A percentile compares a stretch with the other conserved stretches of the same genome.
These are phyloP conservation scores for Macroventuria anomochaeta DNA, from an alignment of 2,329 filamentous ascomycete species.

Conservation along the genomic window DNA sequence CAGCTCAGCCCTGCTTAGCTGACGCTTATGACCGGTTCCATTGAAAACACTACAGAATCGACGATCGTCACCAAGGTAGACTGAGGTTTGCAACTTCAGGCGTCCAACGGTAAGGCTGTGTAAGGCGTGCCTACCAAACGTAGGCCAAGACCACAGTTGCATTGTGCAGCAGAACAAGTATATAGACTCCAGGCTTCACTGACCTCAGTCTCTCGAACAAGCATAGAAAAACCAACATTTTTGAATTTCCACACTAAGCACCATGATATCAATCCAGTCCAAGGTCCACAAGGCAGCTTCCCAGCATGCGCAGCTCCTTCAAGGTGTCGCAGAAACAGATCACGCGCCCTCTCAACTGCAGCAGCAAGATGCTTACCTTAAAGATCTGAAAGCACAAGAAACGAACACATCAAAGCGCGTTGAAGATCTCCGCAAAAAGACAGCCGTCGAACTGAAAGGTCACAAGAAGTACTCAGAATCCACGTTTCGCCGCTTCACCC, in stretches of 20 bases:
- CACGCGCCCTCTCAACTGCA: conserved; percentile 38
- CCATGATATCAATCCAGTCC: conserved; percentile 31
- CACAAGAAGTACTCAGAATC: conserved; percentile 47
- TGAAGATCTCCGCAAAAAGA: conserved; percentile 26
- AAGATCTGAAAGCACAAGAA: conserved; percentile 36
- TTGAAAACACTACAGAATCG: conserved; percentile 17
- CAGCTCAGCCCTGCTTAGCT: conserved; percentile 17
- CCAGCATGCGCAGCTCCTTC: conserved; percentile 35
- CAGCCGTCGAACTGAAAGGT: conserved; percentile 34
- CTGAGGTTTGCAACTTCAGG: conserved; percentile 13
- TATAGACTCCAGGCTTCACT: background rate
- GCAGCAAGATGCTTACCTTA: conserved; percentile 40
- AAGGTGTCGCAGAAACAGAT: conserved; percentile 38
- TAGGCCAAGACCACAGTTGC: conserved; percentile 13
- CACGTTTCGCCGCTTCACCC: conserved; percentile 39
- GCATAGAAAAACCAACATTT: no score
- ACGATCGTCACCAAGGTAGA: conserved; percentile 8
- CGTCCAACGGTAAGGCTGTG: conserved; percentile 20
- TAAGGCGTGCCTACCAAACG: conserved; percentile 12
- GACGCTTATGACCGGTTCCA: conserved; percentile 27
- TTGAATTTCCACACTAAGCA: background rate
- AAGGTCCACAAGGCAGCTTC: conserved; percentile 38
- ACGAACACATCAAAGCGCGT: conserved; percentile 25
- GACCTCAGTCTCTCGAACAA: no score
- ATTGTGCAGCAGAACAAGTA: background rate